Percentiles rank a stretch among this genome's conserved stretches.
phyloP scores from a whole-genome alignment of 768 basidiomycete genomes.

The Hydnum rufescens region DNA sequence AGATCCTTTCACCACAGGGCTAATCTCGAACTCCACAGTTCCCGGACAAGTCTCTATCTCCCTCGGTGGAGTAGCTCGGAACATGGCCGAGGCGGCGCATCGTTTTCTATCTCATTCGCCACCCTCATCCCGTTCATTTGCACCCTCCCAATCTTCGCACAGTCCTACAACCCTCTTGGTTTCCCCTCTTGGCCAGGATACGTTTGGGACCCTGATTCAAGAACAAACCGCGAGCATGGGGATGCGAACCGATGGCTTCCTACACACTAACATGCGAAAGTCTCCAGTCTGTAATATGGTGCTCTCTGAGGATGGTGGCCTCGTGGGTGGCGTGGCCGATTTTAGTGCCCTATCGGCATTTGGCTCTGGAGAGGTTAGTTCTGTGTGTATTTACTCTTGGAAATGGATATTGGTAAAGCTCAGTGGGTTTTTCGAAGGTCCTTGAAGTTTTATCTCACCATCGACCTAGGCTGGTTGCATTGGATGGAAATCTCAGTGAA shows the following conservation, averaged over 20 bases:
- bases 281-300: conserved; percentile 82
- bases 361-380: conserved; percentile 26
- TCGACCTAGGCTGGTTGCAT: conserved; percentile 37
- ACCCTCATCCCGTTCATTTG: conserved; percentile 1
- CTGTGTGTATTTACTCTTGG: not conserved
- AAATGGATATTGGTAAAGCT: not conserved
- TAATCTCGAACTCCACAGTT: conserved; percentile 46
- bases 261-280: conserved; percentile 19
- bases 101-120: conserved; percentile 29
- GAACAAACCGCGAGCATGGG: conserved; percentile 39
- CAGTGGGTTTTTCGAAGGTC: conserved; percentile 23
- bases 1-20: conserved; percentile 16
- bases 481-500: conserved; percentile 59
- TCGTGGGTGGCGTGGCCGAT: conserved; percentile 80
- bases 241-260: conserved; percentile 65
- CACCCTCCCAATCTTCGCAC: conserved; percentile 10
- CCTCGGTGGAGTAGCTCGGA: conserved; percentile 84
- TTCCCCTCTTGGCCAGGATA: conserved; percentile 57
- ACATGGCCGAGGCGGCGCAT: conserved; percentile 80
- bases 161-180: conserved; percentile 35
- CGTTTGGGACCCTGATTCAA: conserved; percentile 47
- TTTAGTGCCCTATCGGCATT: conserved; percentile 45
- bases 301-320: conserved; percentile 45
- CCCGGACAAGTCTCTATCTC: conserved; percentile 58
- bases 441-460: conserved; percentile 28